Conservation (phyloP, 495 filamentous ascomycete species). For the Parathielavia appendiculata region DNA sequence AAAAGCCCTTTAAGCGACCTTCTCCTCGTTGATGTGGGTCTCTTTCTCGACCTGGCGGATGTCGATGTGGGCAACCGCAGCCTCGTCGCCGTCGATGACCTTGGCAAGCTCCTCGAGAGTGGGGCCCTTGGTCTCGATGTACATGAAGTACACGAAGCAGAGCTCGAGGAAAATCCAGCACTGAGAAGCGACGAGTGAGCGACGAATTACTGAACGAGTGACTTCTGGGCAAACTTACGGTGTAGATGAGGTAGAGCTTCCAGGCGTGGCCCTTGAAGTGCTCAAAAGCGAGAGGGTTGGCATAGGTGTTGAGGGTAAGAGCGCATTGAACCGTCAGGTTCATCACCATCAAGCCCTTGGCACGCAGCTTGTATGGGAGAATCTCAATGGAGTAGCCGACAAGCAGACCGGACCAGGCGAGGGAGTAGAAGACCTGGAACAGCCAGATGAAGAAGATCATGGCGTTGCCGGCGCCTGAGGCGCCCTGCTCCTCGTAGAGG, state of each 20-base stretch:
- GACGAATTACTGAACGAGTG: neutral
- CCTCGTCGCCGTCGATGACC: conserved; percentile 55
- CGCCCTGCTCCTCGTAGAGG: conserved; percentile 36
- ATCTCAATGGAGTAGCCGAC: conserved; percentile 66
- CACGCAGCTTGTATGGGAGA: conserved; percentile 65
- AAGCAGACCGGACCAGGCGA: conserved; percentile 60
- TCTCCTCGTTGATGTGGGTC: conserved; percentile 25
- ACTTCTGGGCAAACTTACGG: conserved; percentile 27
- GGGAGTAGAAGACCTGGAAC: conserved; percentile 51
- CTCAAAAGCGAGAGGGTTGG: conserved; percentile 57
- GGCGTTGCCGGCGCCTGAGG: conserved; percentile 41
- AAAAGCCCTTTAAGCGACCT: conserved; percentile 18
- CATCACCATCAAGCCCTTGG: conserved; percentile 51
- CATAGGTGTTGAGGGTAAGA: conserved; percentile 51
- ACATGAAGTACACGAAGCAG: conserved; percentile 58
- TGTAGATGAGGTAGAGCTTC: conserved; percentile 62
- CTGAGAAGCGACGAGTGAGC: conserved; percentile 14
- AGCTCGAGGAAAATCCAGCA: conserved; percentile 57
- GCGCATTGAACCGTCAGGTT: conserved; percentile 49
- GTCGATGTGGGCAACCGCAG: conserved; percentile 42
- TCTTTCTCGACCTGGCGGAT: conserved; percentile 40
- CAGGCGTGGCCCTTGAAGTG: conserved; percentile 44
- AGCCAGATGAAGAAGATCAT: conserved; percentile 56
- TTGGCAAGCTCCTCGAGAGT: conserved; percentile 61
- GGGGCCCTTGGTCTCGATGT: conserved; percentile 59